A percentile compares a stretch with the other conserved stretches of the same genome.
Conservation (phyloP, 306 rosid species). For the Cicer cuneatum region DNA sequence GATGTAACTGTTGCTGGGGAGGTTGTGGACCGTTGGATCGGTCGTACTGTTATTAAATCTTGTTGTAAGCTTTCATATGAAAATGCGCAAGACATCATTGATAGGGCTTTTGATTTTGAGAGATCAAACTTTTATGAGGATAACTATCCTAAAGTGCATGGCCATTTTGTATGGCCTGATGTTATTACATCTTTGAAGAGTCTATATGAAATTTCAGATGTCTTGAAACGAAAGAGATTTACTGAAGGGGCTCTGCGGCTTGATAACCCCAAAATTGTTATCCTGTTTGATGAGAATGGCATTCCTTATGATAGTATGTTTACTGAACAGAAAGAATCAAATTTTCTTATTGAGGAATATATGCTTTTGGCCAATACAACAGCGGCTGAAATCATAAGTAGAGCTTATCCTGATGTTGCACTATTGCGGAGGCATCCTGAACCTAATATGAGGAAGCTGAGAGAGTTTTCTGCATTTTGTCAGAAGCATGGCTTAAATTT, state of each 20-base stretch:
- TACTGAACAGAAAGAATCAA: slow-evolving; percentile 62
- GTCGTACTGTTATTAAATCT: slow-evolving; percentile 82
- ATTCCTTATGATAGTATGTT: slow-evolving; percentile 64
- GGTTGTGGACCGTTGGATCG: slow-evolving; percentile 76
- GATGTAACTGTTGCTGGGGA: slow-evolving; percentile 68
- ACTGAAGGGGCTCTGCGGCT: slow-evolving; percentile 76
- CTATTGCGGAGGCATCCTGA: slow-evolving; percentile 89
- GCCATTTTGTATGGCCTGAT: slow-evolving; percentile 71
- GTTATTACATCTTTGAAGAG: slow-evolving; percentile 64
- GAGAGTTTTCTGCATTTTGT: slow-evolving; percentile 83
- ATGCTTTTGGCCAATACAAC: slow-evolving; percentile 88
- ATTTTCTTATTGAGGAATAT: slow-evolving; percentile 82
- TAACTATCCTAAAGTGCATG: slow-evolving; percentile 61
- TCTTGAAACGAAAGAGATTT: slow-evolving; percentile 69
- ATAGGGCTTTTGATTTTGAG: slow-evolving; percentile 51
- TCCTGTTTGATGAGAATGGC: slow-evolving; percentile 73
- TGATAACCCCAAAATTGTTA: slow-evolving; percentile 63
- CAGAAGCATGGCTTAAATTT: slow-evolving; percentile 73
- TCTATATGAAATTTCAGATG: slow-evolving; percentile 64
- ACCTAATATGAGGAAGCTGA: slow-evolving; percentile 77
- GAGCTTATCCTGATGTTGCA: slow-evolving; percentile 83
- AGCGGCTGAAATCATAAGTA: slow-evolving; percentile 81
- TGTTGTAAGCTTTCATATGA: slow-evolving; percentile 92
- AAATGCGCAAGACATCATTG: slow-evolving; percentile 75
- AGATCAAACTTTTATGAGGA: slow-evolving; percentile 40